A percentile compares a stretch with the other conserved stretches of the same genome.
Conservation (phyloP, 108 stramenopile genomes). For the Skeletonema menzelii region DNA sequence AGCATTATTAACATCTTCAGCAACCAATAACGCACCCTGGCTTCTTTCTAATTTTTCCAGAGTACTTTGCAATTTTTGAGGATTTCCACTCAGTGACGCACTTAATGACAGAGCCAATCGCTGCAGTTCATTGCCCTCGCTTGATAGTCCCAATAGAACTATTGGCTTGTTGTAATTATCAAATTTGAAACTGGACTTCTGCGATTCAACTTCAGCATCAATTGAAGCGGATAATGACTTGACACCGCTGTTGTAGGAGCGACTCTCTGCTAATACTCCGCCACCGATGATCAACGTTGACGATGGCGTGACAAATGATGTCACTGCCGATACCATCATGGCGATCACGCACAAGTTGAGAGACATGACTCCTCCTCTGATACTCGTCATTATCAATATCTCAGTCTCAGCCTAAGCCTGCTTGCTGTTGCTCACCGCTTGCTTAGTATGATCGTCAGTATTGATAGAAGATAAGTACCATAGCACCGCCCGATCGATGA, state of each 20-base stretch:
- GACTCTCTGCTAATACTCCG: constrained; percentile 6
- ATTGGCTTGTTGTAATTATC: constrained; percentile 78
- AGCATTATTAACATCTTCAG: constrained; percentile 20
- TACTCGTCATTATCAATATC: neutral
- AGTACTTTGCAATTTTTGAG: constrained; percentile 2
- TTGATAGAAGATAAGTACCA: no score
- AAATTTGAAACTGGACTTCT: constrained; percentile 41
- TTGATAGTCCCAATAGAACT: constrained; percentile 66
- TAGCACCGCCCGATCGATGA: no score
- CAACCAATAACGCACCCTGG: constrained; percentile 27
- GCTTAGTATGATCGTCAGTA: no score
- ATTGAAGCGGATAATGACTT: neutral
- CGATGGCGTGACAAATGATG: constrained; percentile 4
- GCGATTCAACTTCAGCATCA: constrained; percentile 1
- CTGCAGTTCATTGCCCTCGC: constrained; percentile 59
- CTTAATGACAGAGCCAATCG: constrained; percentile 66
- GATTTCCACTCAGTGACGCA: constrained; percentile 22
- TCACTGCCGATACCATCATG: constrained; percentile 1
- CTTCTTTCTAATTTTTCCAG: constrained; percentile 41
- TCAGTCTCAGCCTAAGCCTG: neutral
- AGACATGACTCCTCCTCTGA: neutral
- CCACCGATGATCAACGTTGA: neutral
- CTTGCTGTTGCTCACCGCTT: no score
- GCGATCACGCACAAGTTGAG: neutral
- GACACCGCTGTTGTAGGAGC: neutral